These are phyloP conservation scores for Candolleomyces eurysporus DNA, from an alignment of 768 basidiomycete genomes.

Conservation along the genomic window DNA sequence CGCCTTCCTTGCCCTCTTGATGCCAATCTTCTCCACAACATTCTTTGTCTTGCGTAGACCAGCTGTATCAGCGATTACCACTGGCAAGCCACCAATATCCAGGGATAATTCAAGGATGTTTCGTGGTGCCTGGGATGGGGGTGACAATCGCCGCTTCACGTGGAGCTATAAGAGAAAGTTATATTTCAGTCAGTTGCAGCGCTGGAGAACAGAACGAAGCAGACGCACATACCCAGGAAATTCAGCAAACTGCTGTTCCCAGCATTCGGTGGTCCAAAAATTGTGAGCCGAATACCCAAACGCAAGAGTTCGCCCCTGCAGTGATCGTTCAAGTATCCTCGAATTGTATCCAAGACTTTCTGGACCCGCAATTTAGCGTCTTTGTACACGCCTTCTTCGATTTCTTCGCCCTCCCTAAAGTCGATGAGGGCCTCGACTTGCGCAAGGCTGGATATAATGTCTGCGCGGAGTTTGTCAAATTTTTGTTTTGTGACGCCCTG, in stretches of 20 bases:
- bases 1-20: constrained; percentile 70
- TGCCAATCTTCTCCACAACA: constrained; percentile 76
- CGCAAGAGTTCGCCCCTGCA: constrained; percentile 82
- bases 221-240: constrained; percentile 60
- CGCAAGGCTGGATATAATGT: constrained; percentile 72
- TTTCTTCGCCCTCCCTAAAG: constrained; percentile 89
- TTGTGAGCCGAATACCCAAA: constrained; percentile 77
- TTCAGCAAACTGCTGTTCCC: constrained; percentile 92
- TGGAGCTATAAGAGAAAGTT: constrained; percentile 49
- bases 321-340: constrained; percentile 60
- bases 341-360: constrained; percentile 50
- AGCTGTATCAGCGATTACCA: constrained; percentile 83
- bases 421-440: constrained; percentile 88
- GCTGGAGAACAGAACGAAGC: constrained; percentile 1
- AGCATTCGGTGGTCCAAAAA: constrained; percentile 91
- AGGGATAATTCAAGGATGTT: constrained; percentile 84
- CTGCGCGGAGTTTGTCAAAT: constrained; percentile 61
- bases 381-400: constrained; percentile 79
- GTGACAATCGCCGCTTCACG: constrained; percentile 91
- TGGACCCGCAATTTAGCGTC: constrained; percentile 58
- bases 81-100: constrained; percentile 82
- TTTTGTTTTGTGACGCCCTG: constrained; percentile 63
- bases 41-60: constrained; percentile 72
- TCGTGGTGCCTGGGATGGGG: constrained; percentile 82
- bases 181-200: neutral